Percentiles rank a stretch among this genome's conserved stretches.
Conservation (phyloP, 2,329 filamentous ascomycete genomes). For the Epichloe gansuensis region DNA sequence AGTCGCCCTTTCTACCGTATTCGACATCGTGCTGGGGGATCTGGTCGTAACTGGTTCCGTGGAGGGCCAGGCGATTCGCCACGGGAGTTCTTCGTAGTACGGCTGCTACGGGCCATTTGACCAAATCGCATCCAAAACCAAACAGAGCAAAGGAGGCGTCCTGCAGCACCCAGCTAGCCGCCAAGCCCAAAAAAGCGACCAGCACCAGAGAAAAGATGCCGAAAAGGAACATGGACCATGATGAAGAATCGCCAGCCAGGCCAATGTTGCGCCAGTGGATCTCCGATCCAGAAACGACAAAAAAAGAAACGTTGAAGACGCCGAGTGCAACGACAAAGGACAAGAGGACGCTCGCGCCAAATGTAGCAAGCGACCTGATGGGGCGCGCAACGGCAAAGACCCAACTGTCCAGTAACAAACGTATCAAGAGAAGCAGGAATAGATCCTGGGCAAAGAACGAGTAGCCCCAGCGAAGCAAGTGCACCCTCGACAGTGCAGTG, state of each 20-base stretch:
- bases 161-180: conserved; percentile 15
- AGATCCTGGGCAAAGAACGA: conserved; percentile 22
- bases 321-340: conserved; percentile 13
- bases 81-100: conserved; percentile 4
- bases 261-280: conserved; percentile 23
- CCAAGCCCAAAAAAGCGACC: conserved; percentile 8
- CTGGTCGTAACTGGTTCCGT: conserved; percentile 8
- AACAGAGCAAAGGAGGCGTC: conserved; percentile 10
- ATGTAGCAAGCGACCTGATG: conserved; percentile 4
- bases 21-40: conserved; percentile 16
- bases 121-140: conserved; percentile 14
- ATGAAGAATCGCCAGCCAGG: conserved; percentile 18
- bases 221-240: conserved; percentile 17
- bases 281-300: conserved; percentile 18
- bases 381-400: conserved; percentile 3
- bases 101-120: conserved; percentile 13
- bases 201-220: conserved; percentile 16
- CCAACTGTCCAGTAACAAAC: conserved; percentile 17
- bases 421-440: conserved; percentile 16
- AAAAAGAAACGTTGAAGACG: conserved; percentile 15
- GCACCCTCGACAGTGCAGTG: conserved; percentile 13
- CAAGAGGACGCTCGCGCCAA: conserved; percentile 8
- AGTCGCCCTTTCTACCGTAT: not conserved
- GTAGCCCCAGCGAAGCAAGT: conserved; percentile 18
- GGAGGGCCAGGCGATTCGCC: not conserved